Conservation (phyloP, 1,284 basidiomycete species). For the Amylostereum areolatum region DNA sequence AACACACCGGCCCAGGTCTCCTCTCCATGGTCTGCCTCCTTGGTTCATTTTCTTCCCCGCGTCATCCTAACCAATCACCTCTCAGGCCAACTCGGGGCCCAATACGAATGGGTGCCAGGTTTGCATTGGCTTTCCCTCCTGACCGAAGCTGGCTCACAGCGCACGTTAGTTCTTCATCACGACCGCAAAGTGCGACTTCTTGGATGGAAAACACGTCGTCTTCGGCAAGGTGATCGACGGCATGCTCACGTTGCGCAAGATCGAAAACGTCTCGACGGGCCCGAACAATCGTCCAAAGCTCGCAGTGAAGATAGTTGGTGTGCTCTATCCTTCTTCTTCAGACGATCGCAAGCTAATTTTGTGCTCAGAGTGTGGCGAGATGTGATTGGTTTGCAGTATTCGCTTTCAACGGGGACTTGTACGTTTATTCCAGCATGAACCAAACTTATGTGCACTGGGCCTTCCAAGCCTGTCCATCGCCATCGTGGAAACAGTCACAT, state of each 20-base stretch:
- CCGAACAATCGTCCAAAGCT: constrained; percentile 82
- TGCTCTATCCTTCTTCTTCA: too few species aligned
- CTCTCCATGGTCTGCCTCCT: constrained; percentile 69
- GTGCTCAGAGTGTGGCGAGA: too few species aligned
- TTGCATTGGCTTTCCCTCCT: too few species aligned
- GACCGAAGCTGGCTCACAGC: not conserved
- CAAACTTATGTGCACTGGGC: too few species aligned
- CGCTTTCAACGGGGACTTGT: too few species aligned
- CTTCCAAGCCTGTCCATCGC: too few species aligned
- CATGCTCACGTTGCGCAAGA: constrained; percentile 87
- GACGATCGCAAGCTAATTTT: too few species aligned
- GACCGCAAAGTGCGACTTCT: constrained; percentile 87
- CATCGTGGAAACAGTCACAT: too few species aligned
- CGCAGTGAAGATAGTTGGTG: constrained; percentile 79
- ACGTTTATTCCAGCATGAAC: too few species aligned
- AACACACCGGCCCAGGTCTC: constrained; percentile 81
- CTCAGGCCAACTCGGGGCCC: constrained; percentile 85
- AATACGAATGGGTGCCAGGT: constrained; percentile 92
- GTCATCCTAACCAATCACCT: constrained; percentile 1
- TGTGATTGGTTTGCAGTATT: too few species aligned
- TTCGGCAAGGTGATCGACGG: constrained; percentile 89
- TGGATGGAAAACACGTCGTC: constrained; percentile 92
- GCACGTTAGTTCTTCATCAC: constrained; percentile 88
- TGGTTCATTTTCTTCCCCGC: not conserved
- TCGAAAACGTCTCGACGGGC: constrained; percentile 91